phyloP scores from a whole-genome alignment of 1,284 basidiomycete genomes.

The Pholiota adiposa region DNA sequence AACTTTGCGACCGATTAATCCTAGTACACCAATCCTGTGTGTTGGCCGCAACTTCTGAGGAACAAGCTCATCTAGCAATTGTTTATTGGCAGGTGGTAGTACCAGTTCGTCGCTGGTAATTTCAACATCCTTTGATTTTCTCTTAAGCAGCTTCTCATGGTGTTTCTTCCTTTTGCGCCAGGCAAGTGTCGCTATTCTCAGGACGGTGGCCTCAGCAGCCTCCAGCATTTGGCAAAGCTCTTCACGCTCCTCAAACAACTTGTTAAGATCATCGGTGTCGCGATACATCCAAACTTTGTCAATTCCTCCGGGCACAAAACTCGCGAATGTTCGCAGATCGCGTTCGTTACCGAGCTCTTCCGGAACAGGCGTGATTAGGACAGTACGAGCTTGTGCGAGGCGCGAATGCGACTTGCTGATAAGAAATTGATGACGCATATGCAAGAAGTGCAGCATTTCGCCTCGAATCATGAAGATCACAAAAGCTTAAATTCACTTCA shows the following conservation, averaged over 20 bases:
- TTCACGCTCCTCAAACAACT: constrained; percentile 60
- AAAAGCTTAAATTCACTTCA: constrained; percentile 50
- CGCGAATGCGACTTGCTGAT: constrained; percentile 64
- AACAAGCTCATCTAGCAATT: constrained; percentile 55
- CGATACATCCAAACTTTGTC: constrained; percentile 78
- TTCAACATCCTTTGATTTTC: constrained; percentile 34
- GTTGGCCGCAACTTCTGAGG: constrained; percentile 59
- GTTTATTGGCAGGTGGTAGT: constrained; percentile 31
- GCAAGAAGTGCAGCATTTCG: constrained; percentile 69
- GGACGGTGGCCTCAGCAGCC: constrained; percentile 60
- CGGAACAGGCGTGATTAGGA: constrained; percentile 78
- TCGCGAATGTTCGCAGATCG: constrained; percentile 65
- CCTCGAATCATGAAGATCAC: constrained; percentile 70
- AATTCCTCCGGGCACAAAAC: constrained; percentile 79
- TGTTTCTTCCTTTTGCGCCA: constrained; percentile 38
- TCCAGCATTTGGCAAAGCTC: constrained; percentile 68
- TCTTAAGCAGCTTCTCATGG: constrained; percentile 32
- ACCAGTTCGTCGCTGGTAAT: constrained; percentile 22
- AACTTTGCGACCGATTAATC: constrained; percentile 69
- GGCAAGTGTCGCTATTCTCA: constrained; percentile 53
- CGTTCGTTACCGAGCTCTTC: constrained; percentile 62
- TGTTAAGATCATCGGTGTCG: constrained; percentile 59
- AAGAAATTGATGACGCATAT: constrained; percentile 73
- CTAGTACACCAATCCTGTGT: constrained; percentile 60
- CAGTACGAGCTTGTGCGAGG: constrained; percentile 75